Base-by-base conservation (phyloP, 805 yeast species). In the Wickerhamiella sorbophila region DNA sequence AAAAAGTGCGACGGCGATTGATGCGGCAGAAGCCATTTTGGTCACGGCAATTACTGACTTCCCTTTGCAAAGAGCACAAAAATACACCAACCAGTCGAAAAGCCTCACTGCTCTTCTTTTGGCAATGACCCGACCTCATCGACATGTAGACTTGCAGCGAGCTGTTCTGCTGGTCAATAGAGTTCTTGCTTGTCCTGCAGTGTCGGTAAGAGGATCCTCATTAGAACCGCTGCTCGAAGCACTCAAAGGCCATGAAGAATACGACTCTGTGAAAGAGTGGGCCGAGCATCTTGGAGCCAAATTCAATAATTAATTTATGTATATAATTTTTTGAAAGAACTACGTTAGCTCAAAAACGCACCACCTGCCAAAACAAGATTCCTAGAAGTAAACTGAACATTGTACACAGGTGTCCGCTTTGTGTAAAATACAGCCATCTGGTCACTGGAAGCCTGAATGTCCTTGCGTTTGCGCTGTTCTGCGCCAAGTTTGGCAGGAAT, bases 331-430 rank as follows among this genome's bases (percentile, higher is more conserved):
- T n/a, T n/a, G n/a, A n/a, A n/a, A n/a, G n/a, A n/a, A n/a, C 15
- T 17, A 19, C 10, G 31, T 41, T 42, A 57, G 3, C 72, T 75
- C 48, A 63, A 60, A 53, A 80, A 85, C 3, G 91, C 91, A 40
- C 98, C 97, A 20, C 84, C 96, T 0, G 95, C 95, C 31, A 91
- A 68, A 52, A 94, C 87, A 51, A 91, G 63, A 62, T 91, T 91
- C 46, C 94, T 69, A 58, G 94, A 70, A 1, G 97, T 88, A 58
- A 91, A 88, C 54, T 80, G 86, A 29, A 91, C 94, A 53, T 83
- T 84, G 64, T 79, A 91, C 21, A 91, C 91, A 3, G 96, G 95
- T 0, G 96, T 86, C 60, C 78, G 79, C 62, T 86, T 91, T 0
- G 99, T 88, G 61, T 83, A 83, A 59, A 80, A 91, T 17, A 91